Evolutionary conservation across 106 monocot species (phyloP).

Genomic region (Ottelia alismoides): DNA sequence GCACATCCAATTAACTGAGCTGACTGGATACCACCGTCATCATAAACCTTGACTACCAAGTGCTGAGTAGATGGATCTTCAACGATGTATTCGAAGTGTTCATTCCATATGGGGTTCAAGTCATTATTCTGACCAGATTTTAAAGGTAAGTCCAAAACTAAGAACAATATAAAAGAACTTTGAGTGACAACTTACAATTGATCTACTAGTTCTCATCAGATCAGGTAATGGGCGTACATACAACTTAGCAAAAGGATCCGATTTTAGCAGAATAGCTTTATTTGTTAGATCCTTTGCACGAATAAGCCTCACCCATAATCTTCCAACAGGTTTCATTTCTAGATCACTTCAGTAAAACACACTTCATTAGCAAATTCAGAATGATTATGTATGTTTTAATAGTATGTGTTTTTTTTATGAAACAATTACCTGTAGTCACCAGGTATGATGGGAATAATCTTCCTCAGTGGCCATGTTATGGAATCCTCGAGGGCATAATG

Average conservation of each 20-base stretch:
- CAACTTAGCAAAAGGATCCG: slow-evolving; percentile 69
- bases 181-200: slow-evolving; percentile 40
- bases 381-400: background rate
- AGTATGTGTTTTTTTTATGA: too few species aligned
- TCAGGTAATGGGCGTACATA: slow-evolving; percentile 67
- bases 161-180: slow-evolving; percentile 1
- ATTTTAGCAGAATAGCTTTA: slow-evolving; percentile 88
- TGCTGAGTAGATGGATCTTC: slow-evolving; percentile 71
- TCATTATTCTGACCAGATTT: slow-evolving; percentile 60
- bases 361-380: background rate
- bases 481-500: slow-evolving; percentile 80
- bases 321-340: slow-evolving; percentile 79
- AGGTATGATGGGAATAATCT: slow-evolving; percentile 83
- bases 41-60: slow-evolving; percentile 74
- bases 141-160: background rate
- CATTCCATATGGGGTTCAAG: slow-evolving; percentile 87
- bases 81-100: slow-evolving; percentile 75
- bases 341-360: slow-evolving; percentile 37
- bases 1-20: slow-evolving; percentile 81
- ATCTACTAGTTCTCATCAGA: slow-evolving; percentile 79
- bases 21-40: slow-evolving; percentile 86
- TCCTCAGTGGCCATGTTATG: slow-evolving; percentile 81
- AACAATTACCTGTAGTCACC: slow-evolving; percentile 75
- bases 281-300: slow-evolving; percentile 74
- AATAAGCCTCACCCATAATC: slow-evolving; percentile 82